Conservation (phyloP, 192 early-diverging fungal species). For the Coemansia reversa region DNA sequence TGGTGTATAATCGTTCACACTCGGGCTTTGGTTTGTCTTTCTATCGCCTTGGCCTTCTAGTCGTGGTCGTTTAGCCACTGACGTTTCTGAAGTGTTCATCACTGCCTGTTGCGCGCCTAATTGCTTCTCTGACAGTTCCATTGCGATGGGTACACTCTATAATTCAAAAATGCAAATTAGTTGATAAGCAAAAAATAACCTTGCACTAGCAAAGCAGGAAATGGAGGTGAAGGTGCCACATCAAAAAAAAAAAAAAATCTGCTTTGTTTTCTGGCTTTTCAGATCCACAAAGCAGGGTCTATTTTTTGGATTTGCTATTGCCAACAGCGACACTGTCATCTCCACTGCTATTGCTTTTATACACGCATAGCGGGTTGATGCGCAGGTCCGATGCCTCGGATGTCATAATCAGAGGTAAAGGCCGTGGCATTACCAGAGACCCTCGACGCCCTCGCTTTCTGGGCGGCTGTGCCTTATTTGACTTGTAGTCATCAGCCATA, state of each 20-base stretch:
- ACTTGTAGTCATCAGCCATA: background rate
- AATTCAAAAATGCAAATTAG: no score
- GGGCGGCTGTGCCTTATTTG: background rate
- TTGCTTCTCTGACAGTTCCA: no score
- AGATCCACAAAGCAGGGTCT: background rate
- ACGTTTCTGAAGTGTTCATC: background rate
- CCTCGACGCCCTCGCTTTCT: background rate
- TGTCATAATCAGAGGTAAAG: background rate
- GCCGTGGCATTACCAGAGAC: background rate
- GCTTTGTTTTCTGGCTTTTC: background rate
- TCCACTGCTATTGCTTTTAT: background rate
- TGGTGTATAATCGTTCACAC: slow-evolving; percentile 39
- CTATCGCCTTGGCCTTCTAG: background rate
- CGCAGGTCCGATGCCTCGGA: background rate
- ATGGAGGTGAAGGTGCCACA: no score
- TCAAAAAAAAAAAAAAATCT: no score
- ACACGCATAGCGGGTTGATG: background rate
- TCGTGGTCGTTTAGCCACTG: background rate
- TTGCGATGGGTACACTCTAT: no score
- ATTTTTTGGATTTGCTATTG: background rate
- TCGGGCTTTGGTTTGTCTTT: background rate
- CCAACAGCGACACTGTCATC: background rate
- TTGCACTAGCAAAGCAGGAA: no score
- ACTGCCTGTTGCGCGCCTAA: no score
- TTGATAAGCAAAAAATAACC: no score